A percentile compares a stretch with the other conserved stretches of the same genome.
Evolutionary conservation across 179 eudicot species (phyloP).

Genomic region (Actinidia polygama): DNA sequence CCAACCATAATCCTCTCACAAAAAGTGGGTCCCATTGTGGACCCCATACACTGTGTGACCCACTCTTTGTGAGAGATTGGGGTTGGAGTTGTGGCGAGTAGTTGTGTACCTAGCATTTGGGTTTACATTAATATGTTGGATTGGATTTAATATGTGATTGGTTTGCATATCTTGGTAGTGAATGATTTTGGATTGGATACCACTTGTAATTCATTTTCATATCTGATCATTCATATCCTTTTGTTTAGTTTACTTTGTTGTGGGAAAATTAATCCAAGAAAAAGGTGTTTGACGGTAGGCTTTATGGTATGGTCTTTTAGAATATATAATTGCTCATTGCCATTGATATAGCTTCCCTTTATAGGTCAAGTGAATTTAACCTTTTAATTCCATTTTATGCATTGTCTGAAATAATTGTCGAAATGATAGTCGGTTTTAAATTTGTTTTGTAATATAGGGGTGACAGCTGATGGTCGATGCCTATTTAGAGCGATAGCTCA

Average conservation of each 20-base stretch:
- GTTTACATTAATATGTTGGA: background rate
- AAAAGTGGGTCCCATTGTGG: too few relatives aligned
- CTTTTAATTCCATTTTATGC: background rate
- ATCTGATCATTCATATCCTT: background rate
- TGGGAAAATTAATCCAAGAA: background rate
- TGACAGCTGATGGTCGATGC: slow-evolving; percentile 74
- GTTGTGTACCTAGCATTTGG: too few relatives aligned
- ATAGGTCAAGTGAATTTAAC: background rate
- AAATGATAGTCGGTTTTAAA: background rate
- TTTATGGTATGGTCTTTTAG: background rate
- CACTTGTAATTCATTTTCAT: background rate
- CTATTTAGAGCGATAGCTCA: slow-evolving; percentile 81
- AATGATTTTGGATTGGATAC: background rate
- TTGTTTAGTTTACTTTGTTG: background rate
- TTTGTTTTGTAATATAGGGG: slow-evolving; percentile 39
- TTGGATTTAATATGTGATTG: background rate
- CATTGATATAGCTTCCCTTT: background rate
- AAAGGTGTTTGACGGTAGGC: background rate
- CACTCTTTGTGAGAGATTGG: too few relatives aligned
- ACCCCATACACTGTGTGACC: too few relatives aligned
- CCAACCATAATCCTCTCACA: too few relatives aligned
- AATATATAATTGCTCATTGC: background rate
- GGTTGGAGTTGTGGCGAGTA: too few relatives aligned
- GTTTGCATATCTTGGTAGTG: background rate
- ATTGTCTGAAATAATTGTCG: background rate